These are phyloP conservation scores for Bathelium albidoporum DNA, from an alignment of 495 filamentous ascomycete species.

Conservation along the genomic window DNA sequence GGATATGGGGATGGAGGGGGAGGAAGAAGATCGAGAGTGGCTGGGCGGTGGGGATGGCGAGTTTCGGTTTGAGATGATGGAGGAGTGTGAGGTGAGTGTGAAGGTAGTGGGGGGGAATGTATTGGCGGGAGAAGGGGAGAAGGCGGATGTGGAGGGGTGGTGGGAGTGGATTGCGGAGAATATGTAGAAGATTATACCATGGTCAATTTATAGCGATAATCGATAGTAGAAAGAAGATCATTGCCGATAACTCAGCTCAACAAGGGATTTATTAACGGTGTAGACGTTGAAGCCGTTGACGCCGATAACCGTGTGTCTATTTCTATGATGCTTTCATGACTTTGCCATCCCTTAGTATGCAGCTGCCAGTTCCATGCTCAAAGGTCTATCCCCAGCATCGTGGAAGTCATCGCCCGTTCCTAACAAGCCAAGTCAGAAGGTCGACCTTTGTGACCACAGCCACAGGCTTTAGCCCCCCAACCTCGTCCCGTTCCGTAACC, in stretches of 20 bases:
- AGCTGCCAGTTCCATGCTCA: background rate
- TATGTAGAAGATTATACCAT: no score
- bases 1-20: slow-evolving; percentile 39
- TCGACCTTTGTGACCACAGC: slow-evolving; percentile 97
- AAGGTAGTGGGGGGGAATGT: slow-evolving; percentile 73
- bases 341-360: background rate
- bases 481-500: slow-evolving; percentile 62
- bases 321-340: background rate
- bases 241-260: no score
- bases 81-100: slow-evolving; percentile 70
- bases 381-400: slow-evolving; percentile 22
- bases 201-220: no score
- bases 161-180: slow-evolving; percentile 68
- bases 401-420: slow-evolving; percentile 37
- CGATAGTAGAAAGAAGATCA: no score
- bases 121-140: slow-evolving; percentile 41
- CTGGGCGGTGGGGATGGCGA: slow-evolving; percentile 64
- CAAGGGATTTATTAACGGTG: background rate
- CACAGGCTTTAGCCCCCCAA: slow-evolving; percentile 57
- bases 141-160: slow-evolving; percentile 66
- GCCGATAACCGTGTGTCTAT: background rate
- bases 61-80: slow-evolving; percentile 73
- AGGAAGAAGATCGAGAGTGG: slow-evolving; percentile 60
- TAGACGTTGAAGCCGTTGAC: background rate
- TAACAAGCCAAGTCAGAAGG: slow-evolving; percentile 84